Conservation (phyloP, 2,329 filamentous ascomycete species). For the Sporothrix globosa region DNA sequence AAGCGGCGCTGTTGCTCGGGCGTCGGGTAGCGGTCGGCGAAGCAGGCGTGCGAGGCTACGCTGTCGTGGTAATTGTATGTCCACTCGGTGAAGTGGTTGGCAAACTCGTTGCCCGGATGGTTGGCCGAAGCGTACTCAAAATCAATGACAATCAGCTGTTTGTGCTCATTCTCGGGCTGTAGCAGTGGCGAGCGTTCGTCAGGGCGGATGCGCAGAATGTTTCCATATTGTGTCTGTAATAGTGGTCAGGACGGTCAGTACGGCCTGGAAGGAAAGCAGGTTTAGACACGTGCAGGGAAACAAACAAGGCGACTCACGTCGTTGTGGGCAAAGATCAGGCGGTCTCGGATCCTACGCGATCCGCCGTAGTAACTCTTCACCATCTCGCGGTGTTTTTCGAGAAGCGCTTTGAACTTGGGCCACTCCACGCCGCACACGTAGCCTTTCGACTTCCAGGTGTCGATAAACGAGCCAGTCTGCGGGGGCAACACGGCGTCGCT, state of each 20-base stretch:
- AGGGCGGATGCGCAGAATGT: constrained; percentile 76
- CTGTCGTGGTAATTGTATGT: constrained; percentile 94
- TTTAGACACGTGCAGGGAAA: neutral
- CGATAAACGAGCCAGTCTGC: constrained; percentile 33
- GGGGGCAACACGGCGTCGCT: neutral
- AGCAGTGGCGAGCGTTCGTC: constrained; percentile 82
- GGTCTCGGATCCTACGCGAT: constrained; percentile 66
- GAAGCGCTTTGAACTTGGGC: constrained; percentile 71
- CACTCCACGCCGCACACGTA: constrained; percentile 84
- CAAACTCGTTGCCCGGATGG: constrained; percentile 83
- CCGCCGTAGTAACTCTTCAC: constrained; percentile 74
- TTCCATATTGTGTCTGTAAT: constrained; percentile 90
- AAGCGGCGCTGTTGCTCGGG: constrained; percentile 82
- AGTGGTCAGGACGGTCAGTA: constrained; percentile 10
- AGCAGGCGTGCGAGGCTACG: constrained; percentile 66
- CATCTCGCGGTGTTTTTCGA: constrained; percentile 77
- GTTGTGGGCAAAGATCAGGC: constrained; percentile 93
- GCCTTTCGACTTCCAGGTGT: constrained; percentile 69
- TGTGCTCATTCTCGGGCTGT: constrained; percentile 89
- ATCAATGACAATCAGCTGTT: constrained; percentile 94
- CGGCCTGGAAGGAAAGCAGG: neutral
- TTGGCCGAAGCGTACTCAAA: constrained; percentile 97
- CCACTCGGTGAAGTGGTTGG: constrained; percentile 98
- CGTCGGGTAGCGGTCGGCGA: constrained; percentile 71
- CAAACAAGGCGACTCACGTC: constrained; percentile 65